Conservation (phyloP, 2,329 filamentous ascomycete species). For the Coleophoma eucalyptorum region DNA sequence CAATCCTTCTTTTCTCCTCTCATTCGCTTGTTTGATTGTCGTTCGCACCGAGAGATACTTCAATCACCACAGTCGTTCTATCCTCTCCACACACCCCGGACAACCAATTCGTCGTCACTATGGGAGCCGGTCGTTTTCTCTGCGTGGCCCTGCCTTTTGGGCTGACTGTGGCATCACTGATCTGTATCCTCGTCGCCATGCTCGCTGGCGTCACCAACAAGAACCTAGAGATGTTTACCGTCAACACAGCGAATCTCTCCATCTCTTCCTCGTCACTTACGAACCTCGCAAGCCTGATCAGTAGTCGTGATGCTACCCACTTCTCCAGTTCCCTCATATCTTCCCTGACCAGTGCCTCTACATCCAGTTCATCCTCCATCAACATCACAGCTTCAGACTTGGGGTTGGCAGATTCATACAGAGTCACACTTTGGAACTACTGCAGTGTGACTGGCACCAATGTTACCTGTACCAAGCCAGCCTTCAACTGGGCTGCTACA, state of each 20-base stretch:
- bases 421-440: slow-evolving; percentile 83
- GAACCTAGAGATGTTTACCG: slow-evolving; percentile 52
- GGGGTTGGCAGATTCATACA: slow-evolving; percentile 67
- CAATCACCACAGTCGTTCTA: neutral
- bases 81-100: neutral
- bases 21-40: neutral
- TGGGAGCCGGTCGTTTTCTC: slow-evolving; percentile 73
- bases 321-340: slow-evolving; percentile 17
- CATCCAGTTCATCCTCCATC: slow-evolving; percentile 14
- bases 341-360: slow-evolving; percentile 27
- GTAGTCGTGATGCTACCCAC: slow-evolving; percentile 5
- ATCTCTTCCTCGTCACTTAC: slow-evolving; percentile 20
- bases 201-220: slow-evolving; percentile 54
- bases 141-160: slow-evolving; percentile 87
- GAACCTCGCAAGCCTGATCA: slow-evolving; percentile 16
- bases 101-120: slow-evolving; percentile 24
- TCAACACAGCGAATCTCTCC: slow-evolving; percentile 58
- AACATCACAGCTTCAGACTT: slow-evolving; percentile 57
- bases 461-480: slow-evolving; percentile 64
- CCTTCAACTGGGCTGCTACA: slow-evolving; percentile 74
- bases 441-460: slow-evolving; percentile 55
- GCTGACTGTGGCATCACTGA: slow-evolving; percentile 72
- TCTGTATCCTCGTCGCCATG: slow-evolving; percentile 60
- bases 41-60: neutral
- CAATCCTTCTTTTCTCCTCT: neutral